Percentiles rank a stretch among this genome's conserved stretches.
Evolutionary conservation across 2,329 filamentous ascomycete species (phyloP).

Genomic region (Diaporthe australafricana): DNA sequence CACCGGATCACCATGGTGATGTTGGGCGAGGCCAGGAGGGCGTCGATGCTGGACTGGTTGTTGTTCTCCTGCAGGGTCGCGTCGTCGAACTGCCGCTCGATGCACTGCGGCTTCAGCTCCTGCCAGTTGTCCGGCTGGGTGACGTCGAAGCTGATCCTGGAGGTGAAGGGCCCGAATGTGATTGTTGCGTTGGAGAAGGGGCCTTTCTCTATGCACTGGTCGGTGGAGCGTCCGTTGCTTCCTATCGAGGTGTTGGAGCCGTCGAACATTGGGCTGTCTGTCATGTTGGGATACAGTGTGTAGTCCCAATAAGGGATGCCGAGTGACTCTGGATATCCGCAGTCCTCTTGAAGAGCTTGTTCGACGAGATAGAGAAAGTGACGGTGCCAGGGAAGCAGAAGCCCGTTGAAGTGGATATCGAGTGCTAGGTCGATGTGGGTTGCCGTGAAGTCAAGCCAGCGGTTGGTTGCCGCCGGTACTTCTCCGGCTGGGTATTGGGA

Average conservation of each 20-base stretch:
- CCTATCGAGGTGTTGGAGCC: constrained; percentile 29
- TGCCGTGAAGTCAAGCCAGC: constrained; percentile 60
- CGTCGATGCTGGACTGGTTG: constrained; percentile 38
- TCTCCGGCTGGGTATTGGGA: constrained; percentile 44
- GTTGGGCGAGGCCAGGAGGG: constrained; percentile 37
- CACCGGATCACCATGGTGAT: constrained; percentile 36
- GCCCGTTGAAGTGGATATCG: constrained; percentile 44
- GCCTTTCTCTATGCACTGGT: constrained; percentile 42
- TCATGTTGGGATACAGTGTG: constrained; percentile 26
- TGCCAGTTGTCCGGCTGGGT: constrained; percentile 36
- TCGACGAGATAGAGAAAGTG: constrained; percentile 28
- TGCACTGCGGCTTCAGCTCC: constrained; percentile 29
- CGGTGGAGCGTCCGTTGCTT: constrained; percentile 27
- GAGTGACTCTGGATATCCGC: constrained; percentile 32
- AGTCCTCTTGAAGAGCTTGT: constrained; percentile 26
- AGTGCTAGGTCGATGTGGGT: constrained; percentile 61
- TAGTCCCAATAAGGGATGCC: constrained; percentile 35
- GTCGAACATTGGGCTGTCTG: constrained; percentile 32
- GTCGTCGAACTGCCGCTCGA: constrained; percentile 35
- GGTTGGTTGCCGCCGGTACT: constrained; percentile 47
- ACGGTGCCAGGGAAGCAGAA: constrained; percentile 34
- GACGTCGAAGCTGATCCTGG: constrained; percentile 35
- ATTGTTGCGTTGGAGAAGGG: constrained; percentile 41
- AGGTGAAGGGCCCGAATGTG: constrained; percentile 40
- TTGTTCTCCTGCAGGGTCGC: not conserved